These are phyloP conservation scores for Amanita pseudoporphyria DNA, from an alignment of 768 basidiomycete genomes.

Conservation along the genomic window DNA sequence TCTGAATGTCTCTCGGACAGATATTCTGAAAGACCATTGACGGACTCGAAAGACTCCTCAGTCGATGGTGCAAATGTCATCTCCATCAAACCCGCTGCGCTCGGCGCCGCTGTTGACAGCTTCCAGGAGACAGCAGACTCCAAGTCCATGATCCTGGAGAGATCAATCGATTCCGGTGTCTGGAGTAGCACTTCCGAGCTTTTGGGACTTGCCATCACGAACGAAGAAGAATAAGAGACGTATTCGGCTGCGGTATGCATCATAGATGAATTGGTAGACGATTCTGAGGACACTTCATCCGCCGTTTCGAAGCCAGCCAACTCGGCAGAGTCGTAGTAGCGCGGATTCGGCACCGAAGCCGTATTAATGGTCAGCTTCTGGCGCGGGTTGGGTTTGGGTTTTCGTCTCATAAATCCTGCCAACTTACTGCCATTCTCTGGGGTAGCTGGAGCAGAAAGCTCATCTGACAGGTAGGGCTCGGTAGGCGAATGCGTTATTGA, in stretches of 20 bases:
- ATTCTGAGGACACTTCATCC: slow-evolving; percentile 6
- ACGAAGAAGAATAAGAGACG: slow-evolving; percentile 5
- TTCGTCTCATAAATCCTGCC: slow-evolving; percentile 22
- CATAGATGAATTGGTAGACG: slow-evolving; percentile 45
- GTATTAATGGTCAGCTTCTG: slow-evolving; percentile 57
- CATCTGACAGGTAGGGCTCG: slow-evolving; percentile 28
- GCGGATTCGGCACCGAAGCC: slow-evolving; percentile 27
- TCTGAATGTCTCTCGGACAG: background rate
- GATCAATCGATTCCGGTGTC: slow-evolving; percentile 1
- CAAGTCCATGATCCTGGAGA: background rate
- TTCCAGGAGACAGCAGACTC: background rate
- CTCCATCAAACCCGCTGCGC: background rate
- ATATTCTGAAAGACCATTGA: background rate
- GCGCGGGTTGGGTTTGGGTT: slow-evolving; percentile 24
- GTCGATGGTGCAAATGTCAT: background rate
- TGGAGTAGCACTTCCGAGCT: slow-evolving; percentile 1
- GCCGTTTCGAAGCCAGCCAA: slow-evolving; percentile 24
- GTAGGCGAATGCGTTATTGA: slow-evolving; percentile 41
- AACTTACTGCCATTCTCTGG: slow-evolving; percentile 33
- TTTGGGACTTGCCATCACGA: background rate
- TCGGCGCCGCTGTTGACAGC: background rate
- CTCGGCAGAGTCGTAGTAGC: slow-evolving; percentile 38
- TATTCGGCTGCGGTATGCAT: slow-evolving; percentile 70
- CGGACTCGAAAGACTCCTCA: background rate
- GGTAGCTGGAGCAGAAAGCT: slow-evolving; percentile 45